Evolutionary conservation across 371 early-diverging fungal genomes (phyloP).

Genomic region (Apophysomyces elegans): DNA sequence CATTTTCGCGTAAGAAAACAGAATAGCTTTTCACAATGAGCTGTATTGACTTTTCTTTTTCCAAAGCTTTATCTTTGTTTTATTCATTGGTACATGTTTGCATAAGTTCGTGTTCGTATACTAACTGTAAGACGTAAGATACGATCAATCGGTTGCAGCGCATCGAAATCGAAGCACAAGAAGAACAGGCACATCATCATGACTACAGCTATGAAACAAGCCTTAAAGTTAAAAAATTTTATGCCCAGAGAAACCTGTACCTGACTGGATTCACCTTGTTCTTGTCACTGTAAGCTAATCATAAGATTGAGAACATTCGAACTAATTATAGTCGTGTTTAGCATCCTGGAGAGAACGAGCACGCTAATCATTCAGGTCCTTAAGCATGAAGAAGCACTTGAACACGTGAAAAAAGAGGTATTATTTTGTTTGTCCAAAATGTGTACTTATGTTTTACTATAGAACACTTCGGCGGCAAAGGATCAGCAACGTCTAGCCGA

Average conservation of each 20-base stretch:
- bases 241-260: slow-evolving; percentile 88
- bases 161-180: slow-evolving; percentile 43
- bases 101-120: neutral
- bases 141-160: slow-evolving; percentile 66
- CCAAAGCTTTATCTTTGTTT: slow-evolving; percentile 55
- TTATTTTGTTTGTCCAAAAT: too few species aligned
- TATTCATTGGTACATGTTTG: slow-evolving; percentile 55
- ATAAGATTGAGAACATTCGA: neutral
- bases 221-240: slow-evolving; percentile 72
- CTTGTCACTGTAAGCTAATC: slow-evolving; percentile 64
- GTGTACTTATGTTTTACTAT: neutral
- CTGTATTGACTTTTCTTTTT: neutral
- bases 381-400: slow-evolving; percentile 65
- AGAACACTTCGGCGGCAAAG: slow-evolving; percentile 26
- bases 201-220: slow-evolving; percentile 57
- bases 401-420: slow-evolving; percentile 53
- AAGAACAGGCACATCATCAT: slow-evolving; percentile 26
- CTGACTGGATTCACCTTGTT: slow-evolving; percentile 87
- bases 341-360: slow-evolving; percentile 73
- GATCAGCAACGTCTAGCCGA: slow-evolving; percentile 26
- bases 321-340: slow-evolving; percentile 9
- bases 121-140: slow-evolving; percentile 38
- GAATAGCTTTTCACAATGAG: neutral
- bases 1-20: slow-evolving; percentile 4
- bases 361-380: slow-evolving; percentile 67